These are phyloP conservation scores for Plasmodium berghei DNA, from an alignment of 169 alveolate genomes.

Conservation along the genomic window DNA sequence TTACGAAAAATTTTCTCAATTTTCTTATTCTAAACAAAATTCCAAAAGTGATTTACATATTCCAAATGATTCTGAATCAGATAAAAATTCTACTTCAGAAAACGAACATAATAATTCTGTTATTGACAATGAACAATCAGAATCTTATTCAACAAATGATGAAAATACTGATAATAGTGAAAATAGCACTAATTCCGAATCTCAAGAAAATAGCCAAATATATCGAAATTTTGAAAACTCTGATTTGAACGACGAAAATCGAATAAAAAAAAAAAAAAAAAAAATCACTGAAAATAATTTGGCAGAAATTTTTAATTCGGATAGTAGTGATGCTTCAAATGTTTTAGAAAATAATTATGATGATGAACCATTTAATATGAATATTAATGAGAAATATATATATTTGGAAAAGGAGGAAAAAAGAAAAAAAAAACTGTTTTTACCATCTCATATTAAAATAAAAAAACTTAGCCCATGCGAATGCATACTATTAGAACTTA, in stretches of 20 bases:
- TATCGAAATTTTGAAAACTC: neutral
- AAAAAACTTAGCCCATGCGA: conserved; percentile 67
- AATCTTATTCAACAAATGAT: neutral
- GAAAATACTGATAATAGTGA: neutral
- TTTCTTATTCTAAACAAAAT: neutral
- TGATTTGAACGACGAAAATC: neutral
- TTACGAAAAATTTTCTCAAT: no score
- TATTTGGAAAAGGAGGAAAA: conserved; percentile 35
- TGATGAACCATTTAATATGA: conserved; percentile 37
- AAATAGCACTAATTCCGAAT: neutral
- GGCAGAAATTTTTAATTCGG: conserved; percentile 39
- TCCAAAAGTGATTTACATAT: neutral
- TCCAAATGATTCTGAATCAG: neutral
- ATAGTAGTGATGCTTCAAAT: conserved; percentile 57
- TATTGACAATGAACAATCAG: neutral
- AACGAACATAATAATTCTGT: neutral
- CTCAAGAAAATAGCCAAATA: neutral
- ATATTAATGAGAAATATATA: conserved; percentile 59
- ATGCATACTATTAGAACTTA: conserved; percentile 50
- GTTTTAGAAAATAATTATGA: conserved; percentile 42
- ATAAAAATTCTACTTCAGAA: neutral
- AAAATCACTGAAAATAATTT: conserved; percentile 27
- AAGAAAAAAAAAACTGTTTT: conserved; percentile 32
- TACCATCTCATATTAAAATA: conserved; percentile 58
- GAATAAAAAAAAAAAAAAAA: neutral